phyloP scores from a whole-genome alignment of 2,329 filamentous ascomycete species.

The Hymenotorrendiella dingleyae region DNA sequence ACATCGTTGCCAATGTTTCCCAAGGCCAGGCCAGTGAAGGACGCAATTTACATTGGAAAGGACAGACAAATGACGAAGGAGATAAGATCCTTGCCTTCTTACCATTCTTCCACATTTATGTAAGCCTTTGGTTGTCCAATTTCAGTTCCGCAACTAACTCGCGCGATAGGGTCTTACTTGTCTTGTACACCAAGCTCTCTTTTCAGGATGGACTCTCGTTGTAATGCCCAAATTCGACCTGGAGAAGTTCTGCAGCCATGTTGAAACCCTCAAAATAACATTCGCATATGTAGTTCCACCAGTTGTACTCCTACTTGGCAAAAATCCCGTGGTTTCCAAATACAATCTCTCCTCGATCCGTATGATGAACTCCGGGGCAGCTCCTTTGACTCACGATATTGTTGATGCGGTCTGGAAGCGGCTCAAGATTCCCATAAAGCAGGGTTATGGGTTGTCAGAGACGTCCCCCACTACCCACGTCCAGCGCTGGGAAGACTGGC shows the following conservation, averaged over 20 bases:
- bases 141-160: constrained; percentile 6
- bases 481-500: constrained; percentile 71
- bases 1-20: constrained; percentile 70
- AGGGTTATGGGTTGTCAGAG: constrained; percentile 88
- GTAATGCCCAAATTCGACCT: constrained; percentile 79
- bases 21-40: constrained; percentile 51
- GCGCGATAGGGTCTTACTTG: constrained; percentile 57
- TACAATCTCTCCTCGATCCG: constrained; percentile 76
- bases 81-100: constrained; percentile 75
- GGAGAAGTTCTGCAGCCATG: constrained; percentile 67
- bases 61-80: constrained; percentile 52
- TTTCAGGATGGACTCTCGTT: constrained; percentile 58
- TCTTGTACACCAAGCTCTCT: constrained; percentile 63
- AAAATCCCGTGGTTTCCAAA: constrained; percentile 69
- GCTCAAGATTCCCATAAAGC: constrained; percentile 76
- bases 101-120: constrained; percentile 91
- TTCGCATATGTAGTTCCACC: constrained; percentile 81
- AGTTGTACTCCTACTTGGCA: constrained; percentile 72
- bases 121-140: constrained; percentile 34
- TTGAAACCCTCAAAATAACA: constrained; percentile 69
- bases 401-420: constrained; percentile 70
- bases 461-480: constrained; percentile 74
- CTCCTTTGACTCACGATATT: constrained; percentile 75
- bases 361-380: constrained; percentile 83
- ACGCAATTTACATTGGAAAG: constrained; percentile 49